Evolutionary conservation across 305 asterid genomes (phyloP), one percentile per base, ranked within the genome.

Genomic region (Vinca major): DNA sequence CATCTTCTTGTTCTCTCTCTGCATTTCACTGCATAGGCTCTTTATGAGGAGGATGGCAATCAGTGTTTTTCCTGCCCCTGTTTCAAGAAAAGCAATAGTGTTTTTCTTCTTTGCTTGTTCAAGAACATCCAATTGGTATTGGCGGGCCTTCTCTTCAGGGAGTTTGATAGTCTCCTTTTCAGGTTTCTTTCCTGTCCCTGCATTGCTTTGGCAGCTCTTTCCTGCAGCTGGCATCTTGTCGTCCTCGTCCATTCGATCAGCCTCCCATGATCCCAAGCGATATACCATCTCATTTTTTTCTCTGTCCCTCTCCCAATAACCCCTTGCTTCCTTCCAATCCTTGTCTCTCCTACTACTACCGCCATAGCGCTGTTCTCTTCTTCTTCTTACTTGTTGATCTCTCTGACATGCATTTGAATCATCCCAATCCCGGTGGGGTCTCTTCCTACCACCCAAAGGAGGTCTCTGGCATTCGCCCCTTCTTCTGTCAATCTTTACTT

Each of bases 11-110:
- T 89, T 83, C 73, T 73, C 81, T 66, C 75, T 77, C 72, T 81
- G 88, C 85, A 93, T 71, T 56, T 93, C 96, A 79, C 62, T 55
- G 73, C 80, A 83, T 52, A 93, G 72, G 73, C 96, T 91, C 84
- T 74, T 90, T 80, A 93, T 90, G n/a, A 93, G 96, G 71, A 93
- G 95, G 67, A 91, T 89, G 55, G 97, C 97, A 71, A 93, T 93
- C 66, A 93, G 85, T 10, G 99, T 93, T 80, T 93, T 93, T 55
- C 99, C 99, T 44, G 99, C 96, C 67, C 99, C 99, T 44, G 99
- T 93, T 82, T 93, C 99, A 70, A 93, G 95, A 84, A 93, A 93
- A 36, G 99, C 96, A 45, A 93, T 93, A 1, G 99, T 90, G 67
- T 93, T 93, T 77, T 85, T 89, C 79, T 77, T 76, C 83, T 89